A percentile compares a stretch with the other conserved stretches of the same genome.
phyloP scores from a whole-genome alignment of 2,329 filamentous ascomycete species.

The Plectosphaerella sp. region DNA sequence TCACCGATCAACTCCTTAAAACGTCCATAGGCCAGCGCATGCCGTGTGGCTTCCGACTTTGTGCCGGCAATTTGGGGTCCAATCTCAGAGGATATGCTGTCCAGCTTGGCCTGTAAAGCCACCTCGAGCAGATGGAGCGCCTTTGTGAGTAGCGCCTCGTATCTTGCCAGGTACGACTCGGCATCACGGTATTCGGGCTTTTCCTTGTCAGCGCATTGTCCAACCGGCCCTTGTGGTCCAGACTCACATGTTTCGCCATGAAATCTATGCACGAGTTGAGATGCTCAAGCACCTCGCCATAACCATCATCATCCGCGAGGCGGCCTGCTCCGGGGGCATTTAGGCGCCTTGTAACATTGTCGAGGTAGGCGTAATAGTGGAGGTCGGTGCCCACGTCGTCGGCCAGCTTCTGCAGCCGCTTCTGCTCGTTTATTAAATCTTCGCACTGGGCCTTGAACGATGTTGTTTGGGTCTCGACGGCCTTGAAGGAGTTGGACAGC shows the following conservation, averaged over 20 bases:
- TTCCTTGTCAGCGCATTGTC: not conserved
- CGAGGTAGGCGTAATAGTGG: constrained; percentile 92
- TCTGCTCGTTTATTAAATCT: constrained; percentile 77
- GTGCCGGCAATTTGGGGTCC: constrained; percentile 48
- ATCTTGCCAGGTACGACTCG: constrained; percentile 81
- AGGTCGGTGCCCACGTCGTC: constrained; percentile 83
- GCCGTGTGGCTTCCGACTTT: constrained; percentile 54
- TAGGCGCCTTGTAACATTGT: constrained; percentile 81
- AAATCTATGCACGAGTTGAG: constrained; percentile 89
- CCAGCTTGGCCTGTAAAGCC: constrained; percentile 47
- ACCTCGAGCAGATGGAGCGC: constrained; percentile 59
- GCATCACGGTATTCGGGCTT: constrained; percentile 82
- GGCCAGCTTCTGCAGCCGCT: constrained; percentile 71
- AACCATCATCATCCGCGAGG: constrained; percentile 77
- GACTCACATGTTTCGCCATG: constrained; percentile 76
- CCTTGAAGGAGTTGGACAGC: constrained; percentile 79
- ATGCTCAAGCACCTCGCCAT: constrained; percentile 81
- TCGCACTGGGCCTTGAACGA: constrained; percentile 91
- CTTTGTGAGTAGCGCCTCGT: constrained; percentile 72
- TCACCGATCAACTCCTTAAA: constrained; percentile 55
- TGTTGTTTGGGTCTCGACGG: constrained; percentile 87
- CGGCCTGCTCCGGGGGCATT: constrained; percentile 89
- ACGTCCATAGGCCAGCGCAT: constrained; percentile 56
- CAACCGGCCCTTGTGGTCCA: not conserved
- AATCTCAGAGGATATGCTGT: constrained; percentile 51